phyloP scores from a whole-genome alignment of 148 eudicot genomes.

The Diospyros lotus region DNA sequence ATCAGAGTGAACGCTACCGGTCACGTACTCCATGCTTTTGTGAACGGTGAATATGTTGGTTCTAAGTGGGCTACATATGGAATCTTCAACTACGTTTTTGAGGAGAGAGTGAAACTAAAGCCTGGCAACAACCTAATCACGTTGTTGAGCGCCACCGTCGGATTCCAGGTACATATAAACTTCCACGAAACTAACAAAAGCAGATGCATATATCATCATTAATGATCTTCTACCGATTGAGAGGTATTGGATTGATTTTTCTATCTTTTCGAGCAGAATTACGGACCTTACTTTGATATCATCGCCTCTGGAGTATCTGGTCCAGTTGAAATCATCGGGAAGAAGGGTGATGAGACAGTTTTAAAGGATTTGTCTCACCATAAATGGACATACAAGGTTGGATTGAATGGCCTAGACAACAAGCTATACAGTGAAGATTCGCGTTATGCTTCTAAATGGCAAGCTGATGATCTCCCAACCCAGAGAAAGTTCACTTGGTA shows the following conservation, averaged over 20 bases:
- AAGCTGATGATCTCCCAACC: slow-evolving; percentile 18
- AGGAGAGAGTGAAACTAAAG: slow-evolving; percentile 28
- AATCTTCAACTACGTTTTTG: slow-evolving; percentile 23
- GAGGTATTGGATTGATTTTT: background rate
- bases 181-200: background rate
- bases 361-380: slow-evolving; percentile 37
- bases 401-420: slow-evolving; percentile 27
- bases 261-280: slow-evolving; percentile 31
- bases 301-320: slow-evolving; percentile 34
- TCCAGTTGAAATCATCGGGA: slow-evolving; percentile 43
- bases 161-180: slow-evolving; percentile 25
- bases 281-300: slow-evolving; percentile 41
- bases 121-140: slow-evolving; percentile 45
- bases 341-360: slow-evolving; percentile 31
- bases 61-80: slow-evolving; percentile 31
- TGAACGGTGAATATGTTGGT: slow-evolving; percentile 47
- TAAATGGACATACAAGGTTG: slow-evolving; percentile 48
- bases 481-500: slow-evolving; percentile 41
- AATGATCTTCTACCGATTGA: too few relatives aligned
- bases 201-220: too few relatives aligned
- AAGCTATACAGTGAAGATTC: slow-evolving; percentile 15
- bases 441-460: slow-evolving; percentile 18
- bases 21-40: slow-evolving; percentile 36
- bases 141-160: slow-evolving; percentile 54
- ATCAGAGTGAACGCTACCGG: slow-evolving; percentile 37